Evolutionary conservation across 306 rosid species (phyloP), one percentile per base, ranked within the genome.

Genomic region (Fragaria nilgerrensis): DNA sequence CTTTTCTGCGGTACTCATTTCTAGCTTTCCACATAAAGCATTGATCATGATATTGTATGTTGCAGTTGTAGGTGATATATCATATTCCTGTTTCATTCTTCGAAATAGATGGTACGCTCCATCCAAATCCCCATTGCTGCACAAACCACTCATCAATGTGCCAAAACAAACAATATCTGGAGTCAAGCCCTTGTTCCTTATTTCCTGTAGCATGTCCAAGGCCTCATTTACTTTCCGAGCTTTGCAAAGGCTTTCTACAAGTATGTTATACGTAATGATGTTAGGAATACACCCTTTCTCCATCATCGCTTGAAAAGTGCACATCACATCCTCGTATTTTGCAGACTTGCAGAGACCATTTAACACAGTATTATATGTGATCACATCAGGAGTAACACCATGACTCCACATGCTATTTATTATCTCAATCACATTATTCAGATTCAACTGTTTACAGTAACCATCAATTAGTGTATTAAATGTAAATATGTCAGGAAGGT

Each of bases 341-440:
- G 79, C 74, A 72, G 93, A 89, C 91, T 94, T 94, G 87, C 97
- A 92, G 68, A 92, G 97, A 70, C 98, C 97, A 82, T 92, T 89
- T 78, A 92, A 79, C 85, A 94, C 70, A 75, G 95, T 86, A 83
- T 92, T 94, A 75, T 86, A 89, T 20, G 97, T 90, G 82, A 94
- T 88, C 84, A 92, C 96, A 82, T 94, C 98, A 71, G 97, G 97
- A 68, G 79, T 82, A 86, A 92, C 89, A 78, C 96, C 97, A 32
- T 84, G 93, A 81, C 80, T 83, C 91, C 92, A 92, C 98, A 92
- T 90, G 77, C 77, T 83, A 72, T 85, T 80, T 61, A 90, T 84
- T 13, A 83, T 68, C 80, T 89, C 95, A 83, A 82, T 72, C 52
- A 97, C 96, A 50, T 34, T 71, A 67, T 90, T 90, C 82, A 94